Evolutionary conservation across 441 rosid species (phyloP), one percentile per base, ranked within the genome.

Genomic region (Gossypium gossypioides): DNA sequence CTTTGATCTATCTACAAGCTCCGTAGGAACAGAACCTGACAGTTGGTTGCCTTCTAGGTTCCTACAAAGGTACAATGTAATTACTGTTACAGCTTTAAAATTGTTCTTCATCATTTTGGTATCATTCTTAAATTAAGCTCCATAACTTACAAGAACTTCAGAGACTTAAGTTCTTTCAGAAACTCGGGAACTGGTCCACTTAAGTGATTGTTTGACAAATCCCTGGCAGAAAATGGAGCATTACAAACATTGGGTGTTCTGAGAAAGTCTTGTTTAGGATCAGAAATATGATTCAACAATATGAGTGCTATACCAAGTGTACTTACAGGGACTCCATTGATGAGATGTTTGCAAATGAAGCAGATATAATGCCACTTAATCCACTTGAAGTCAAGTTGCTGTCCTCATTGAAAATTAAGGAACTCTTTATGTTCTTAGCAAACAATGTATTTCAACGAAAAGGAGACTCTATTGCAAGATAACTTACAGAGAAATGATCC

Each of bases 331-430:
- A 51, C 63, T 86, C 73, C 22, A 89, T 48, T 52, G 57, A 59
- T 24, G 86, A 81, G 21, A 89, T 79, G 65, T 81, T 74, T 55
- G 80, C 73, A 18, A 89, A 68, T 61, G 86, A 29, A 2, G 66
- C 50, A 65, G 78, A 73, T 71, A 89, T 83, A 40, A 42, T 71
- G 65, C 92, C 92, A 2, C 68, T 77, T 73, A 89, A 75, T n/a
- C 84, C 83, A 19, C 87, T 78, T 15, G 89, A 81, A 18, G 79
- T 75, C 74, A 89, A 76, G 80, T 88, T 86, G 79, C 91, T 89
- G 74, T 75, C 69, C 69, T 52, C n/a, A 63, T 76, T 29, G 25
- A 10, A 54, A n/a, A 7, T 19, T 4, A 63, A 22, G 40, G 68
- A 15, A 68, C 51, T 51, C 8, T 21, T 55, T 25, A 58, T 12